These are phyloP conservation scores for Niebla homalea DNA, from an alignment of 495 filamentous ascomycete species.

Conservation along the genomic window DNA sequence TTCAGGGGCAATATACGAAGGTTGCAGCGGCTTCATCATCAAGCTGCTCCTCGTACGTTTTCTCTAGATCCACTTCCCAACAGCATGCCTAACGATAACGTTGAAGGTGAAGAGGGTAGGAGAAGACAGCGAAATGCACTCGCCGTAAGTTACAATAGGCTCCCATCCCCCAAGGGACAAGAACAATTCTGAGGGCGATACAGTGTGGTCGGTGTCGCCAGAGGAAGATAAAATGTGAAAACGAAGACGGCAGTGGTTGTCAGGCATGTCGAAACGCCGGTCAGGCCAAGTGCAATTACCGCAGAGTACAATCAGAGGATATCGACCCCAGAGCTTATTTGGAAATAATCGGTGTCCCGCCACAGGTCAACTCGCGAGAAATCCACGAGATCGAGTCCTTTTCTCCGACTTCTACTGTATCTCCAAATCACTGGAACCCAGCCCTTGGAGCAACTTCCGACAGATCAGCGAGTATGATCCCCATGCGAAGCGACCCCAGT, in stretches of 20 bases:
- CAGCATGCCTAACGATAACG: conserved; percentile 1
- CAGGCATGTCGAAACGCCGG: conserved; percentile 67
- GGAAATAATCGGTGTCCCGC: not conserved
- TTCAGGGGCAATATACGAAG: not conserved
- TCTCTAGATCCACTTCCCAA: not conserved
- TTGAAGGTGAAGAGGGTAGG: not conserved
- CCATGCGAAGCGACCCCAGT: not conserved
- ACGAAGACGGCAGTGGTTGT: conserved; percentile 70
- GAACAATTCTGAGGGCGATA: not conserved
- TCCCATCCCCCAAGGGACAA: not conserved
- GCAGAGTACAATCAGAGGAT: conserved; percentile 45
- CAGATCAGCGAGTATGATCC: not conserved
- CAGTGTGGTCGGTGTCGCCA: conserved; percentile 87
- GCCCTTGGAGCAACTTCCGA: too few species aligned
- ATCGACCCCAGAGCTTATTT: not conserved
- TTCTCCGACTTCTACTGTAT: too few species aligned
- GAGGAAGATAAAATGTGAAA: conserved; percentile 92
- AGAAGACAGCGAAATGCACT: conserved; percentile 2
- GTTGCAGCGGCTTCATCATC: not conserved
- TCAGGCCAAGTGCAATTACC: conserved; percentile 54
- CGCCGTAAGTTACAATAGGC: not conserved
- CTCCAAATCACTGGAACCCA: too few species aligned
- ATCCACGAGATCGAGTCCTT: not conserved
- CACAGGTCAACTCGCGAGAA: conserved; percentile 10
- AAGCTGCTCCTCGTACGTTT: not conserved